Conservation (phyloP, 192 early-diverging fungal genomes). For the Backusella parvicylindrica region DNA sequence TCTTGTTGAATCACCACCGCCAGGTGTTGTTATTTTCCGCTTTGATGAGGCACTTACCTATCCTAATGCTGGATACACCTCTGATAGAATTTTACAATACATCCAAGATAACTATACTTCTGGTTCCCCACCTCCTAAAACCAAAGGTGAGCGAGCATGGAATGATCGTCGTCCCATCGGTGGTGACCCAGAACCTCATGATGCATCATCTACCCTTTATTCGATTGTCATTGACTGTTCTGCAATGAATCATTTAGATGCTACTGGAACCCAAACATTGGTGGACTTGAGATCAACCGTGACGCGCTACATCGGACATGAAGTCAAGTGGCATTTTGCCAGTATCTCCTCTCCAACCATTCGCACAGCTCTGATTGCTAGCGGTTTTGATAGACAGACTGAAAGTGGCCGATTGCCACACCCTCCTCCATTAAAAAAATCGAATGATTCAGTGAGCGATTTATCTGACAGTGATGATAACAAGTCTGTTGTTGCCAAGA, state of each 20-base stretch:
- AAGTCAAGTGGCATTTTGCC: conserved; percentile 27
- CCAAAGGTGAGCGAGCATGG: conserved; percentile 23
- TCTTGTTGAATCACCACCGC: conserved; percentile 18
- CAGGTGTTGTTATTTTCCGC: conserved; percentile 24
- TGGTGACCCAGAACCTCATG: neutral
- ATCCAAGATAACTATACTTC: conserved; percentile 10
- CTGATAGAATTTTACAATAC: conserved; percentile 29
- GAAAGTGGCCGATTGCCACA: neutral
- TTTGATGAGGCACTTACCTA: conserved; percentile 30
- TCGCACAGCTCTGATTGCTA: conserved; percentile 6
- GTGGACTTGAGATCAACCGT: neutral
- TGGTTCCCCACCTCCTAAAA: conserved; percentile 8
- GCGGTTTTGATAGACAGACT: conserved; percentile 16
- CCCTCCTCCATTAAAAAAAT: neutral
- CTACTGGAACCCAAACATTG: conserved; percentile 16
- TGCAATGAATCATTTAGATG: conserved; percentile 15
- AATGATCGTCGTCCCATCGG: conserved; percentile 12
- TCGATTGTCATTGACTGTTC: conserved; percentile 27
- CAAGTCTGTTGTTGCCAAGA: conserved; percentile 9
- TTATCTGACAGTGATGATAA: neutral
- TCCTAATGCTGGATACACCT: conserved; percentile 21
- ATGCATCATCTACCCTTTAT: neutral
- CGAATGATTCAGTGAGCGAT: neutral
- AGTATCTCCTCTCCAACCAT: neutral
- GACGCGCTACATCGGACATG: conserved; percentile 10